A percentile compares a stretch with the other conserved stretches of the same genome.
These are phyloP conservation scores for Codiaeum variegatum DNA, from an alignment of 441 rosid species.

Conservation along the genomic window DNA sequence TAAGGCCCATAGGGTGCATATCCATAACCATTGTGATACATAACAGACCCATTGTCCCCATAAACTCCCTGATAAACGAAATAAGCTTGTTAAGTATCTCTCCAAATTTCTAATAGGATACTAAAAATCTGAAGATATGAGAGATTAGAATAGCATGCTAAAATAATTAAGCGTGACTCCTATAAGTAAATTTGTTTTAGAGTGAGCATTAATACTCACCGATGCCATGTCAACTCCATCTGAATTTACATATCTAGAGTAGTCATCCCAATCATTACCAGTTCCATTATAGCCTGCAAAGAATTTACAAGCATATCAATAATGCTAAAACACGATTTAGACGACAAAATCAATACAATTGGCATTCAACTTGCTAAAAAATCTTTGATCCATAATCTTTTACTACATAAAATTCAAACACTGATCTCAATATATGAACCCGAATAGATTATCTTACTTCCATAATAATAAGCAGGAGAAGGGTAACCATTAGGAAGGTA, in stretches of 20 bases:
- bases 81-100: neutral
- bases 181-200: neutral
- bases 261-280: slow-evolving; percentile 58
- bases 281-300: slow-evolving; percentile 38
- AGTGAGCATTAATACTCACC: slow-evolving; percentile 28
- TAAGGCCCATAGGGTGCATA: slow-evolving; percentile 62
- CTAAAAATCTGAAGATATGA: neutral
- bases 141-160: neutral
- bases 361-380: neutral
- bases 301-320: neutral
- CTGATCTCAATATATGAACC: neutral
- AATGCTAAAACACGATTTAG: neutral
- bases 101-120: neutral
- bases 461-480: slow-evolving; percentile 40
- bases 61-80: slow-evolving; percentile 45
- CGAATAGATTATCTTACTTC: slow-evolving; percentile 32
- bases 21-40: slow-evolving; percentile 65
- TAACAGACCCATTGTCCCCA: slow-evolving; percentile 58
- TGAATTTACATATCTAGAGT: slow-evolving; percentile 43
- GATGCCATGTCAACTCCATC: slow-evolving; percentile 65
- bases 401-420: neutral
- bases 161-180: neutral
- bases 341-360: neutral
- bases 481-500: slow-evolving; percentile 51
- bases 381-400: neutral